Evolutionary conservation across 2,329 filamentous ascomycete genomes (phyloP).

Genomic region (Colletotrichum gloeosporioides): DNA sequence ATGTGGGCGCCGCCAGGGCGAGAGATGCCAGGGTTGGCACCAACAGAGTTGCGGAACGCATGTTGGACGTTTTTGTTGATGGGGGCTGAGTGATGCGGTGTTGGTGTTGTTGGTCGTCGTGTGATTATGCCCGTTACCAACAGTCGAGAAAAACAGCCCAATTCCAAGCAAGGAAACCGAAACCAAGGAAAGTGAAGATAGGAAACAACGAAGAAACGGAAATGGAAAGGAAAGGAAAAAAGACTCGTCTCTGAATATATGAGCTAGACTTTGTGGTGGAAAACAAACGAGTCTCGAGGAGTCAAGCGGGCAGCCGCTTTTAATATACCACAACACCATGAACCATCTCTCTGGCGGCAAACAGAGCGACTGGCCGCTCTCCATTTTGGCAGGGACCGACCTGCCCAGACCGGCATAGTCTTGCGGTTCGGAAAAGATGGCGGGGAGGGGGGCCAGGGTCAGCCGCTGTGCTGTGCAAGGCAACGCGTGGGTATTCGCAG

Average conservation of each 20-base stretch:
- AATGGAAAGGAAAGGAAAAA: slow-evolving; percentile 24
- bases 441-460: background rate
- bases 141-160: background rate
- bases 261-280: background rate
- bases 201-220: slow-evolving; percentile 11
- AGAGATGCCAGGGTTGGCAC: slow-evolving; percentile 51
- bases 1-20: slow-evolving; percentile 50
- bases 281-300: background rate
- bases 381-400: background rate
- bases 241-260: background rate
- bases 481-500: slow-evolving; percentile 14
- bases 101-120: background rate
- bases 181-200: slow-evolving; percentile 8
- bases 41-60: slow-evolving; percentile 56
- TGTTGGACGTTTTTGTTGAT: slow-evolving; percentile 34
- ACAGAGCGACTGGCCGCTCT: background rate
- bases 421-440: background rate
- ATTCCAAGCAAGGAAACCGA: background rate
- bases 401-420: background rate
- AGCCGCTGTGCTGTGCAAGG: slow-evolving; percentile 11
- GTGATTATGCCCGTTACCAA: background rate
- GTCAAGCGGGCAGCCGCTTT: slow-evolving; percentile 6
- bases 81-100: background rate
- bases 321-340: slow-evolving; percentile 15
- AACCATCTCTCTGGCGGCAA: background rate